phyloP scores from a whole-genome alignment of 2,329 filamentous ascomycete genomes.

The Fusarium annulatum region DNA sequence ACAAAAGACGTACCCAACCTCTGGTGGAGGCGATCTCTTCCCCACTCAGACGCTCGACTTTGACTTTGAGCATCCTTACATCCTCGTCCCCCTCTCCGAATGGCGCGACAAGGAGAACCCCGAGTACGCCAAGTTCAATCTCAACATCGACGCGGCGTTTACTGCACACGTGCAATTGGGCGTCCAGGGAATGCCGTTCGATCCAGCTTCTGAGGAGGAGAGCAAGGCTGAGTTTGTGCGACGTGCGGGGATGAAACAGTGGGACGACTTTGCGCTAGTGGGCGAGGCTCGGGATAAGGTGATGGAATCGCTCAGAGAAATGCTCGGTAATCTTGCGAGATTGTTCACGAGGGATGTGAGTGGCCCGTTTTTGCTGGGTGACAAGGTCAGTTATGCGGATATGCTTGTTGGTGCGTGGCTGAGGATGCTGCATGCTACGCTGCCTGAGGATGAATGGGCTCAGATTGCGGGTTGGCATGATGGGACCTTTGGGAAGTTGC shows the following conservation, averaged over 20 bases:
- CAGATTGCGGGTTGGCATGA: conserved; percentile 60
- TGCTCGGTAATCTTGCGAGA: conserved; percentile 55
- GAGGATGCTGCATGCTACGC: conserved; percentile 54
- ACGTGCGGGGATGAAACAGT: conserved; percentile 56
- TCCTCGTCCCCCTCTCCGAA: conserved; percentile 52
- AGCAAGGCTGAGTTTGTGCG: conserved; percentile 60
- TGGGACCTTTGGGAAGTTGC: conserved; percentile 61
- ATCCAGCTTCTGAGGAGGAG: conserved; percentile 58
- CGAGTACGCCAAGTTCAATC: conserved; percentile 63
- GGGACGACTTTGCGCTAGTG: conserved; percentile 55
- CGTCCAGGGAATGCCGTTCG: conserved; percentile 58
- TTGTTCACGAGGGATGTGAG: conserved; percentile 52
- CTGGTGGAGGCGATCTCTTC: conserved; percentile 61
- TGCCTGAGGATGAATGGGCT: conserved; percentile 61
- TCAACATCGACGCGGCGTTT: conserved; percentile 65
- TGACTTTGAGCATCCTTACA: conserved; percentile 33
- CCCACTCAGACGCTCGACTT: conserved; percentile 57
- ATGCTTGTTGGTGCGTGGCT: conserved; percentile 68
- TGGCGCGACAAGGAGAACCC: conserved; percentile 40
- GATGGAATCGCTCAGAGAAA: conserved; percentile 53
- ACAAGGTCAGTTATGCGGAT: conserved; percentile 62
- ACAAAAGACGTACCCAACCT: conserved; percentile 60
- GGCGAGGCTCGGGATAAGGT: conserved; percentile 55
- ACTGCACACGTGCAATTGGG: conserved; percentile 57
- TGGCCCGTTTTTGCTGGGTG: conserved; percentile 63